A percentile compares a stretch with the other conserved stretches of the same genome.
phyloP scores from a whole-genome alignment of 2,329 filamentous ascomycete genomes.

The Colletotrichum gigasporum region DNA sequence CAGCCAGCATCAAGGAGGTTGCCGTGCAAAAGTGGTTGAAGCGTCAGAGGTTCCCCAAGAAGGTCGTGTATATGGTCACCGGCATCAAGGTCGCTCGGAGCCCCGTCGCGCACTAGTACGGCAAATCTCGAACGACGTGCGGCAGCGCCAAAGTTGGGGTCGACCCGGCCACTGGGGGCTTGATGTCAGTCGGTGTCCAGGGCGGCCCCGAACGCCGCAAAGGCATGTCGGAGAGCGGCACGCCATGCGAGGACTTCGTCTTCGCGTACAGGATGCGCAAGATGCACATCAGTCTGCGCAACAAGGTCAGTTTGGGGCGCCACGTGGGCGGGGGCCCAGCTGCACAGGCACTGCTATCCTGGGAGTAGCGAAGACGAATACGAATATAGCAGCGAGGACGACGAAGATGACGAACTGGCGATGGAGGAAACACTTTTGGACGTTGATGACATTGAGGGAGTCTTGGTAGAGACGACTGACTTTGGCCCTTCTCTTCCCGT shows the following conservation, averaged over 20 bases:
- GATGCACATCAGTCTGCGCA: neutral
- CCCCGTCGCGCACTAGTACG: neutral
- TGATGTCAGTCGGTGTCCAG: neutral
- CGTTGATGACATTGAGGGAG: neutral
- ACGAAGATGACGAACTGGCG: neutral
- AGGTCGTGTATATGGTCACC: neutral
- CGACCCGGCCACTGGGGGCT: neutral
- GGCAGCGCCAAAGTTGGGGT: neutral
- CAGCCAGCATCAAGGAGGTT: neutral
- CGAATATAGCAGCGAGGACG: neutral
- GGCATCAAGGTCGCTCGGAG: neutral
- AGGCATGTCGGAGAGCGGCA: neutral
- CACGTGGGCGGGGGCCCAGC: neutral
- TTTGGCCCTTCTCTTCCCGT: slow-evolving; percentile 1
- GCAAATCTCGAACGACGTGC: neutral
- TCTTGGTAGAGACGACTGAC: neutral
- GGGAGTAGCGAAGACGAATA: neutral
- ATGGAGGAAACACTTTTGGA: neutral
- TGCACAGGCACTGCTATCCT: neutral
- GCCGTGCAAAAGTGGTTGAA: neutral
- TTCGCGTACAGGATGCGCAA: slow-evolving; percentile 16
- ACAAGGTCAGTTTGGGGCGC: neutral
- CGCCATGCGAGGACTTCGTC: slow-evolving; percentile 1
- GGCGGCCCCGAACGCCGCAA: neutral
- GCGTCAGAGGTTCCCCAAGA: neutral